Percentiles rank a stretch among this genome's conserved stretches.
These are phyloP conservation scores for Monosporascus sp. DNA, from an alignment of 2,329 filamentous ascomycete species.

Conservation along the genomic window DNA sequence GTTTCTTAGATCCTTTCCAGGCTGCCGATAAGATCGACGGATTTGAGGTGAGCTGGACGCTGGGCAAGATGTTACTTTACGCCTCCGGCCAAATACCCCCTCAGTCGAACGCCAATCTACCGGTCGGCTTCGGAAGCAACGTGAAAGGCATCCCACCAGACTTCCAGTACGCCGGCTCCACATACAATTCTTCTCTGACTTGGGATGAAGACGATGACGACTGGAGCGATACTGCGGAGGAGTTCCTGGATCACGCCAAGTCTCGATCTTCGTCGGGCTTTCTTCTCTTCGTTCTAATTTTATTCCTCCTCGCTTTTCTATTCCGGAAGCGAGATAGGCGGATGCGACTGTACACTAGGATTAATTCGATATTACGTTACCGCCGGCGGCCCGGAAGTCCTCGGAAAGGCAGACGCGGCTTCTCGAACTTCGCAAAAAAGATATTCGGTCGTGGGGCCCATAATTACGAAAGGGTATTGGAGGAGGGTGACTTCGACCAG, in stretches of 20 bases:
- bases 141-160: conserved; percentile 61
- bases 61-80: conserved; percentile 94
- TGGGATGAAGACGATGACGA: conserved; percentile 41
- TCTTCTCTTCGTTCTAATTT: conserved; percentile 68
- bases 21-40: conserved; percentile 88
- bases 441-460: conserved; percentile 55
- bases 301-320: conserved; percentile 64
- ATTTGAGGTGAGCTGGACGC: conserved; percentile 92
- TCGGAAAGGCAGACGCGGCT: conserved; percentile 39
- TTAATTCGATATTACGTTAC: conserved; percentile 39
- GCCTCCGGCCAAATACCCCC: conserved; percentile 82
- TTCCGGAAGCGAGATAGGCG: conserved; percentile 76
- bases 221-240: conserved; percentile 46
- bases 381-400: conserved; percentile 40
- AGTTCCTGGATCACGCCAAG: conserved; percentile 60
- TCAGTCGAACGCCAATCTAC: conserved; percentile 49
- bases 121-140: conserved; percentile 93
- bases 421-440: conserved; percentile 51
- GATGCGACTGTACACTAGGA: conserved; percentile 50
- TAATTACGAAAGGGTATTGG: conserved; percentile 77
- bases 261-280: conserved; percentile 68
- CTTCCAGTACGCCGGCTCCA: conserved; percentile 76
- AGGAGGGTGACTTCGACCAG: conserved; percentile 68
- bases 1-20: conserved; percentile 80
- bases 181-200: conserved; percentile 29